Evolutionary conservation across 441 rosid genomes (phyloP).

Genomic region (Eutrema salsugineum): DNA sequence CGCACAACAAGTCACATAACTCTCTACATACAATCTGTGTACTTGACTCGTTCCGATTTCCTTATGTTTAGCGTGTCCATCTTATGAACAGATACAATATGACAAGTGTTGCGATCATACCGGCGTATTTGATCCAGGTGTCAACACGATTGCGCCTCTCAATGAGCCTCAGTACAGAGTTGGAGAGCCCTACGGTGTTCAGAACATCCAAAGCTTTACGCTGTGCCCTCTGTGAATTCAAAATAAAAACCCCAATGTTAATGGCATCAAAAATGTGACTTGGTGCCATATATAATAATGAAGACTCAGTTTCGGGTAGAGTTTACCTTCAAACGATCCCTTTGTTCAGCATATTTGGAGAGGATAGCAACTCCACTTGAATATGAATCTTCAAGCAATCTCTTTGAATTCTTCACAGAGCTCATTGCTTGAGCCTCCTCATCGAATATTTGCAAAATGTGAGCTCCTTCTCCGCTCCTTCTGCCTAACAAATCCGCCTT

Average conservation of each 20-base stretch:
- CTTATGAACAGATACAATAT: slow-evolving; percentile 57
- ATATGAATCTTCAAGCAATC: slow-evolving; percentile 81
- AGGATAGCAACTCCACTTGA: slow-evolving; percentile 85
- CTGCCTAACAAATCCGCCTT: slow-evolving; percentile 85
- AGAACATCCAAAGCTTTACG: slow-evolving; percentile 92
- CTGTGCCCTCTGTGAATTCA: slow-evolving; percentile 62
- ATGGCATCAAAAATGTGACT: not conserved
- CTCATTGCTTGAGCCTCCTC: slow-evolving; percentile 97
- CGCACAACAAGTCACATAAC: not conserved
- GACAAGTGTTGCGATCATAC: slow-evolving; percentile 66
- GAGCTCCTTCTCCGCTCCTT: slow-evolving; percentile 79
- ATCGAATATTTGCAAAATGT: slow-evolving; percentile 81
- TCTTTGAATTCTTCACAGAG: slow-evolving; percentile 77
- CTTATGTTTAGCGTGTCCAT: slow-evolving; percentile 54
- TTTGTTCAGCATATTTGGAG: slow-evolving; percentile 81
- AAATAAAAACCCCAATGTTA: not conserved
- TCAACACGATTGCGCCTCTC: slow-evolving; percentile 96
- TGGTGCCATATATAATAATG: not conserved
- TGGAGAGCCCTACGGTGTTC: slow-evolving; percentile 94
- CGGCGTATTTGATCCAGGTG: slow-evolving; percentile 79
- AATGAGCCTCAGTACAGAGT: slow-evolving; percentile 80
- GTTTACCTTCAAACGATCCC: slow-evolving; percentile 84
- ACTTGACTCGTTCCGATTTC: not conserved
- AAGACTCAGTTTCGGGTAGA: not conserved
- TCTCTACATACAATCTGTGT: slow-evolving; percentile 4